phyloP scores from a whole-genome alignment of 2,329 filamentous ascomycete genomes.

The Phialocephala sp. region DNA sequence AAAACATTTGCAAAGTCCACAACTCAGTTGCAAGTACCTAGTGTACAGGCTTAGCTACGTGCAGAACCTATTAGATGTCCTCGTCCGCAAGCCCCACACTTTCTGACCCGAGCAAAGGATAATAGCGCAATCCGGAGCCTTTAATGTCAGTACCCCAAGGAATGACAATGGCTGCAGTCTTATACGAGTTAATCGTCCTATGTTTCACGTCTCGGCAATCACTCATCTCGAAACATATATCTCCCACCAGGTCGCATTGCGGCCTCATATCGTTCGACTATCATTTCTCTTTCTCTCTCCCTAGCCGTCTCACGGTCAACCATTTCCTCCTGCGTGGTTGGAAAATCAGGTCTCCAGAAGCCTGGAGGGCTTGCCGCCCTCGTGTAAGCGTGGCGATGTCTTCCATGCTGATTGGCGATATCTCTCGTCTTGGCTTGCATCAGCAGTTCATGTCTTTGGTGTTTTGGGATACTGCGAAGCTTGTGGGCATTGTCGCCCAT shows the following conservation, averaged over 20 bases:
- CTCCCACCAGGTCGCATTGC: conserved; percentile 77
- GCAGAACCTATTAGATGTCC: not conserved
- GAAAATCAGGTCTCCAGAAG: conserved; percentile 91
- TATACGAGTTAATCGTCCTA: not conserved
- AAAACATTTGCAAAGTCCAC: not conserved
- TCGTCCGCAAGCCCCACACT: not conserved
- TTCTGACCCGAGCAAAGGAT: not conserved
- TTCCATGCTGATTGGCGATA: conserved; percentile 77
- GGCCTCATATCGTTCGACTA: conserved; percentile 79
- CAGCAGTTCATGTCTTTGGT: conserved; percentile 70
- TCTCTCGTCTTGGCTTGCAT: conserved; percentile 76
- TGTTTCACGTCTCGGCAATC: conserved; percentile 2
- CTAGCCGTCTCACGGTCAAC: conserved; percentile 68
- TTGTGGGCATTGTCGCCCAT: conserved; percentile 62
- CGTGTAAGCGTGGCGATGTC: conserved; percentile 76
- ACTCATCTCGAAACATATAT: conserved; percentile 84
- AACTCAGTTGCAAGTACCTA: not conserved
- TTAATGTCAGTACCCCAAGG: not conserved
- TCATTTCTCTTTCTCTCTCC: conserved; percentile 64
- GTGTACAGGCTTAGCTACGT: not conserved
- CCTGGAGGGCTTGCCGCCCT: conserved; percentile 78
- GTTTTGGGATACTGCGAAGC: conserved; percentile 60
- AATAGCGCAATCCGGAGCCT: not conserved
- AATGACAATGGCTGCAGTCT: not conserved
- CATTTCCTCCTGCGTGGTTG: conserved; percentile 80